Evolutionary conservation across 495 filamentous ascomycete genomes (phyloP).

Genomic region (Talaromyces thailandensis): DNA sequence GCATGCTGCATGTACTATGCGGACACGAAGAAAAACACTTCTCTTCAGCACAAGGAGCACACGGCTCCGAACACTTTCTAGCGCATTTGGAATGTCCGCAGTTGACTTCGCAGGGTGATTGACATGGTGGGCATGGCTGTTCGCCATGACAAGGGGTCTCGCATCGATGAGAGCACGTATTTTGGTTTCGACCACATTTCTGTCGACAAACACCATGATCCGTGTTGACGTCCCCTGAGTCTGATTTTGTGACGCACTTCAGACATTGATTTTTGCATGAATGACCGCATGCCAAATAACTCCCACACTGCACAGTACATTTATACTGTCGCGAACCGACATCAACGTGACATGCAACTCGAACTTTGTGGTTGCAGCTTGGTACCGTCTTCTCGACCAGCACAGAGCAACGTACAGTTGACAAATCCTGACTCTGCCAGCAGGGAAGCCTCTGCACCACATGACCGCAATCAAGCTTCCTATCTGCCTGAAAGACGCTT

Average conservation of each 20-base stretch:
- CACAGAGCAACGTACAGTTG: conserved; percentile 25
- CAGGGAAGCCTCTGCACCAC: conserved; percentile 36
- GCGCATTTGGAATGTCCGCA: conserved; percentile 55
- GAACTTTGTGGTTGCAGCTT: conserved; percentile 45
- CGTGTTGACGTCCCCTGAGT: conserved; percentile 14
- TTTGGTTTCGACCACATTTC: conserved; percentile 43
- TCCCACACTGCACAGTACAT: conserved; percentile 41
- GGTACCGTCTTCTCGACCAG: conserved; percentile 35
- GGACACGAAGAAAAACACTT: conserved; percentile 48
- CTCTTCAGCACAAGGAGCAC: conserved; percentile 51
- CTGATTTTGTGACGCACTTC: conserved; percentile 24
- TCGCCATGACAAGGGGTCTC: conserved; percentile 42
- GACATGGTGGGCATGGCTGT: conserved; percentile 44
- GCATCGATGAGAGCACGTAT: conserved; percentile 53
- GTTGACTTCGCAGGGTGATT: conserved; percentile 45
- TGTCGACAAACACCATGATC: conserved; percentile 44
- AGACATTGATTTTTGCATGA: conserved; percentile 43
- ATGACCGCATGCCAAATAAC: conserved; percentile 50
- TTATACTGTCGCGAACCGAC: conserved; percentile 20
- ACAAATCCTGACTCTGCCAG: conserved; percentile 35
- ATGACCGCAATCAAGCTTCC: conserved; percentile 55
- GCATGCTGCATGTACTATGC: conserved; percentile 53
- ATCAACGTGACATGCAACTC: conserved; percentile 41
- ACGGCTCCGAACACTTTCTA: conserved; percentile 53
- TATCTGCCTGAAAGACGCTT: conserved; percentile 22